These are phyloP conservation scores for Chamaecrista fasciculata DNA, from an alignment of 306 rosid species.

Conservation along the genomic window DNA sequence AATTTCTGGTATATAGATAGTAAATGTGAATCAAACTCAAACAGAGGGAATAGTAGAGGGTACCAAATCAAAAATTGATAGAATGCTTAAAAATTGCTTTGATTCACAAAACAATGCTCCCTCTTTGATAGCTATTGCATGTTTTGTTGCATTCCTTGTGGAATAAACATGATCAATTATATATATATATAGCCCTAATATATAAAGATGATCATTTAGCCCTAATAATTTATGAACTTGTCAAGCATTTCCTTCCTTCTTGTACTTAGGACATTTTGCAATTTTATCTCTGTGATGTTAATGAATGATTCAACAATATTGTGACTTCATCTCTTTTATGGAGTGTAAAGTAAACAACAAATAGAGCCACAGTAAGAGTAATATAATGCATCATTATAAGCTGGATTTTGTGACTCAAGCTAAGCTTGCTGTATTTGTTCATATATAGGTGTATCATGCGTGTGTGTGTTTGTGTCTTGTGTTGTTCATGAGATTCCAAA, in stretches of 20 bases:
- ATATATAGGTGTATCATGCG: neutral
- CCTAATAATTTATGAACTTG: too few species aligned
- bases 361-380: too few species aligned
- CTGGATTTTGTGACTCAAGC: too few species aligned
- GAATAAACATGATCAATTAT: too few species aligned
- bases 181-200: too few species aligned
- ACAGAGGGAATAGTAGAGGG: slow-evolving; percentile 3
- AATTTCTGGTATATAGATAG: neutral
- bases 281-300: neutral
- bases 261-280: neutral
- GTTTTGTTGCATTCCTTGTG: too few species aligned
- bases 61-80: slow-evolving; percentile 5
- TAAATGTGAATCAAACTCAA: neutral
- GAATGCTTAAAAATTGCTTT: slow-evolving; percentile 10
- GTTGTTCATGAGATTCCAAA: too few species aligned
- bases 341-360: neutral
- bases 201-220: too few species aligned
- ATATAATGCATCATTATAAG: too few species aligned
- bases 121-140: too few species aligned
- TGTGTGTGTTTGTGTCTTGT: neutral
- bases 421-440: too few species aligned
- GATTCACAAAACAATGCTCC: neutral
- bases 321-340: neutral
- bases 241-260: too few species aligned
- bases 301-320: neutral